These are phyloP conservation scores for Aurifilum marmelostoma DNA, from an alignment of 2,329 filamentous ascomycete species.

Conservation along the genomic window DNA sequence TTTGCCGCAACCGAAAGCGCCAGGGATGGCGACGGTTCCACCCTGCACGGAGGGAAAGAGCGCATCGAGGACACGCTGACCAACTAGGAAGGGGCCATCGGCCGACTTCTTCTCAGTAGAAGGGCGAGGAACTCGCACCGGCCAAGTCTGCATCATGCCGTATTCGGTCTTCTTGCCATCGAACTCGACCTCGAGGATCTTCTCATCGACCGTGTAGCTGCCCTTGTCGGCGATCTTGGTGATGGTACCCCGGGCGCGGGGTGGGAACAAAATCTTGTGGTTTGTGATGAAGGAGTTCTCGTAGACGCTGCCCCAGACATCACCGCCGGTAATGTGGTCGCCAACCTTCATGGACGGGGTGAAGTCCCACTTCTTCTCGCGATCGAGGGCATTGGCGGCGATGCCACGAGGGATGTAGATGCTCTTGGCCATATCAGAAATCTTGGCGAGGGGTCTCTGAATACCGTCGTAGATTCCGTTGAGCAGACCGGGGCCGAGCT, in stretches of 20 bases:
- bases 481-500: conserved; percentile 94
- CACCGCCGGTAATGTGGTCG: conserved; percentile 94
- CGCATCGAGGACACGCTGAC: conserved; percentile 93
- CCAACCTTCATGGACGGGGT: conserved; percentile 90
- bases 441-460: conserved; percentile 88
- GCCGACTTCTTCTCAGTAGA: conserved; percentile 90
- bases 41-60: conserved; percentile 96
- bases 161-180: conserved; percentile 93
- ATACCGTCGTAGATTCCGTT: conserved; percentile 99
- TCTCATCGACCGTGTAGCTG: conserved; percentile 90
- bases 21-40: conserved; percentile 96
- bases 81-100: conserved; percentile 90
- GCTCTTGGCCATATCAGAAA: conserved; percentile 75
- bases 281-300: conserved; percentile 95
- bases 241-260: conserved; percentile 87
- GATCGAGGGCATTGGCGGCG: conserved; percentile 82
- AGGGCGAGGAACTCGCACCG: conserved; percentile 92
- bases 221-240: conserved; percentile 88
- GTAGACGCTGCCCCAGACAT: conserved; percentile 91
- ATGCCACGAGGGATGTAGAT: conserved; percentile 99
- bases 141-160: conserved; percentile 99
- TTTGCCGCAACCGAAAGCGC: conserved; percentile 98
- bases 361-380: conserved; percentile 95
- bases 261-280: conserved; percentile 91
- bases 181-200: conserved; percentile 95